These are phyloP conservation scores for Meira miltonrushii DNA, from an alignment of 1,284 basidiomycete species.

Conservation along the genomic window DNA sequence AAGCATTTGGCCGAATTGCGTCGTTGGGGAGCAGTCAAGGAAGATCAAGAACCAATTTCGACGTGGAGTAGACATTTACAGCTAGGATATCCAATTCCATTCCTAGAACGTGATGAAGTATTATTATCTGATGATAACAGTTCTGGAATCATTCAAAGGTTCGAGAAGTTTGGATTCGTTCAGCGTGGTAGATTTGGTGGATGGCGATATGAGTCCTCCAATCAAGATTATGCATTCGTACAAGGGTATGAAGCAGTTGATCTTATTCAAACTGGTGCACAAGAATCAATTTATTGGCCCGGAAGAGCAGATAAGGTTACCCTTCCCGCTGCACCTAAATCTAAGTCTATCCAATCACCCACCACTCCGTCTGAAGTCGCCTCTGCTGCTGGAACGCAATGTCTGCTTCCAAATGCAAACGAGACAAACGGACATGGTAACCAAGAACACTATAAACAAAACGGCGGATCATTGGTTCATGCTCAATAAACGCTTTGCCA, in stretches of 20 bases:
- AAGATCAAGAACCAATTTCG: constrained; percentile 5
- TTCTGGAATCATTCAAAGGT: not conserved
- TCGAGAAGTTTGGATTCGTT: constrained; percentile 5
- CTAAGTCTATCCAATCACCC: not conserved
- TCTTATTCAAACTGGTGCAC: constrained; percentile 2
- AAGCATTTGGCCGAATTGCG: constrained; percentile 2
- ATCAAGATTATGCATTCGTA: constrained; percentile 10
- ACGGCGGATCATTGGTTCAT: not conserved
- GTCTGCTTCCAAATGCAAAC: too few species aligned
- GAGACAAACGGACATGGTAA: not conserved
- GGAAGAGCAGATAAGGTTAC: not conserved
- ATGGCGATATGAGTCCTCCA: constrained; percentile 10
- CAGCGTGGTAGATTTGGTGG: constrained; percentile 7
- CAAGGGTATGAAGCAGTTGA: constrained; percentile 9
- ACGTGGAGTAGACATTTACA: not conserved
- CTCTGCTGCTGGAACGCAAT: too few species aligned
- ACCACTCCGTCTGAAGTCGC: not conserved
- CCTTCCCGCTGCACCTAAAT: not conserved
- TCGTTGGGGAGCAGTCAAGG: constrained; percentile 1
- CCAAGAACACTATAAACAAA: not conserved
- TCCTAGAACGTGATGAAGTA: constrained; percentile 3
- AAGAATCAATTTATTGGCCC: constrained; percentile 1
- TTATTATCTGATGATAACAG: not conserved
- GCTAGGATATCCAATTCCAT: constrained; percentile 7
- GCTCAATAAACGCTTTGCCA: too few species aligned